A percentile compares a stretch with the other conserved stretches of the same genome.
These are phyloP conservation scores for Gaillardinia entomophila DNA, from an alignment of 805 yeast genomes.

Conservation along the genomic window DNA sequence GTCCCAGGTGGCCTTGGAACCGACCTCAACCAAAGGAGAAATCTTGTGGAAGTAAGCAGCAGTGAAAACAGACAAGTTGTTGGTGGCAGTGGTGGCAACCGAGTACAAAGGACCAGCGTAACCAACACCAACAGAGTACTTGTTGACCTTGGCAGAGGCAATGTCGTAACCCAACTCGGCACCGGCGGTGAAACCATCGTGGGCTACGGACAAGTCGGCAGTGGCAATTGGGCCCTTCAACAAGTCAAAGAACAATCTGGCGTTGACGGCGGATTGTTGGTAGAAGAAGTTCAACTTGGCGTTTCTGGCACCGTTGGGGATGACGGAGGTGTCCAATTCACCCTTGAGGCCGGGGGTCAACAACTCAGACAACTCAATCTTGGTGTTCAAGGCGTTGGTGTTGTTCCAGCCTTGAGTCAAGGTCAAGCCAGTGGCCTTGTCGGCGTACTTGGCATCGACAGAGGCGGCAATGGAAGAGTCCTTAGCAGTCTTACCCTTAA, in stretches of 20 bases:
- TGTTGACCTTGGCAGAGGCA: constrained; percentile 84
- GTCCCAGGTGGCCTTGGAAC: constrained; percentile 97
- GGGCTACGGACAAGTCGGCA: constrained; percentile 92
- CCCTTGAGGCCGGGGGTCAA: constrained; percentile 94
- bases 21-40: constrained; percentile 87
- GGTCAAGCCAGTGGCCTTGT: constrained; percentile 87
- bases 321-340: constrained; percentile 79
- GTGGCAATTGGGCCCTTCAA: constrained; percentile 93
- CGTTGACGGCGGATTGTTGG: constrained; percentile 88
- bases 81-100: constrained; percentile 75
- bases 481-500: constrained; percentile 82
- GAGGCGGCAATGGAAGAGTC: constrained; percentile 81
- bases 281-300: constrained; percentile 88
- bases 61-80: constrained; percentile 82
- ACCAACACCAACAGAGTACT: constrained; percentile 90
- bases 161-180: constrained; percentile 97
- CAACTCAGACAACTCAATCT: constrained; percentile 86
- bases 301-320: constrained; percentile 79
- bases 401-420: constrained; percentile 98
- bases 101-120: constrained; percentile 86
- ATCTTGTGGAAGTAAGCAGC: constrained; percentile 98
- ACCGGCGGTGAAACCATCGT: constrained; percentile 95
- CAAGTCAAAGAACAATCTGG: constrained; percentile 91
- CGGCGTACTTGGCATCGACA: constrained; percentile 87
- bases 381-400: constrained; percentile 85